Base-by-base conservation (phyloP, 768 basidiomycete genomes). In the Trametes sanguinea region DNA sequence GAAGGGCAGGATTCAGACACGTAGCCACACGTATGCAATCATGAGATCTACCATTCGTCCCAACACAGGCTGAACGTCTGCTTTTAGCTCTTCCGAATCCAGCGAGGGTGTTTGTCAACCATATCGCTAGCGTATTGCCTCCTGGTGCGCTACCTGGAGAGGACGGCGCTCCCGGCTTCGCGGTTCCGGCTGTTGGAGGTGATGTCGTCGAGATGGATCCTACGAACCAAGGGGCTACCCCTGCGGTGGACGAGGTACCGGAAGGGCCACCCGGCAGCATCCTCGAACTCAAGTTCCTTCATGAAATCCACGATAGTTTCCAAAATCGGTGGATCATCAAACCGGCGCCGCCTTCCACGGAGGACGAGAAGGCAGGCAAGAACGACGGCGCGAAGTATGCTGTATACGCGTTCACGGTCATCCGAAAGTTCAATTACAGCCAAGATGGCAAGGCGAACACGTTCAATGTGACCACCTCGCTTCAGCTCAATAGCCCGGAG, bases 401-500 rank as follows among this genome's bases (percentile, higher is more conserved):
- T 33, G 70, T 63, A 45, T 73, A 65, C 56, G 68, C 67, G 32
- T 71, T 73, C 61, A 68, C 69, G 10, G 64, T 73, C 51, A 68
- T 71, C 32, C 66, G 70, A 13, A 64, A 62, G 44, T 70, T 70
- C 62, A 68, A 66, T 30, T 70, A 69, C 16, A 59, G 58, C 17
- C 57, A 58, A n/a, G 44, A 60, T n/a, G 58, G 56, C n/a, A 56
- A 51, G 32, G 48, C 55, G 27, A 57, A 64, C 42, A 64, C 61
- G 27, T 69, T 63, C 60, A 71, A 65, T n/a, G 67, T 73, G 35
- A 67, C 65, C 6, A 71, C 69, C 9, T 14, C 62, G 7, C 50
- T 86, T 29, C 77, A 85, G 57, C 73, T 88, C 71, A 86, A 86
- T 73, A 86, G 84, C 66, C 77, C 76, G 30, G 83, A 83, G 65